Percentiles rank a stretch among this genome's conserved stretches.
phyloP scores from a whole-genome alignment of 768 basidiomycete species.

The Daedalea quercina region DNA sequence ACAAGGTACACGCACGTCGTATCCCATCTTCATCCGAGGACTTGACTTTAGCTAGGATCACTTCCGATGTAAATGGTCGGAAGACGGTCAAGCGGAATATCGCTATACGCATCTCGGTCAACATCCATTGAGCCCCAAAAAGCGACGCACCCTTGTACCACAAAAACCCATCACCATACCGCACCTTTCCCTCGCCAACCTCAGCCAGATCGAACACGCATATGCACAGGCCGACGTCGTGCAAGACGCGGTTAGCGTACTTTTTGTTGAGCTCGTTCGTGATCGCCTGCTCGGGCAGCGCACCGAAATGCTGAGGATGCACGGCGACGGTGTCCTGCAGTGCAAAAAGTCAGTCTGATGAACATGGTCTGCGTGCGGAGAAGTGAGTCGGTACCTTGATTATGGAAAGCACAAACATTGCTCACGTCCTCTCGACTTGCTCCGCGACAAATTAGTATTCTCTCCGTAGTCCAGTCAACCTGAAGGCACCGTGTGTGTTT shows the following conservation, averaged over 20 bases:
- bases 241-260: slow-evolving; percentile 87
- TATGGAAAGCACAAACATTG: slow-evolving; percentile 31
- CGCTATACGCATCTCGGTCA: slow-evolving; percentile 38
- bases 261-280: slow-evolving; percentile 89
- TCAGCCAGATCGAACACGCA: slow-evolving; percentile 84
- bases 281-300: slow-evolving; percentile 72
- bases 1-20: slow-evolving; percentile 45
- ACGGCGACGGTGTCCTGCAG: slow-evolving; percentile 86
- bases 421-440: neutral
- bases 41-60: slow-evolving; percentile 84
- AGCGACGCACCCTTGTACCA: slow-evolving; percentile 80
- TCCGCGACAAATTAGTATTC: too few species aligned
- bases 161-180: slow-evolving; percentile 90
- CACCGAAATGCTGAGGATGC: slow-evolving; percentile 80
- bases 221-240: slow-evolving; percentile 88
- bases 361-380: too few species aligned
- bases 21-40: slow-evolving; percentile 83
- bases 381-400: slow-evolving; percentile 22
- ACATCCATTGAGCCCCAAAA: too few species aligned
- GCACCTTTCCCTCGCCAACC: slow-evolving; percentile 85
- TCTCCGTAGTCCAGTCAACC: too few species aligned
- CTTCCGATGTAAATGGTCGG: slow-evolving; percentile 85
- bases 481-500: too few species aligned
- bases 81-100: slow-evolving; percentile 89
- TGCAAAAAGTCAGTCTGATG: neutral